Evolutionary conservation across 106 monocot species (phyloP), one percentile per base, ranked within the genome.

Genomic region (Narthecium ossifragum): DNA sequence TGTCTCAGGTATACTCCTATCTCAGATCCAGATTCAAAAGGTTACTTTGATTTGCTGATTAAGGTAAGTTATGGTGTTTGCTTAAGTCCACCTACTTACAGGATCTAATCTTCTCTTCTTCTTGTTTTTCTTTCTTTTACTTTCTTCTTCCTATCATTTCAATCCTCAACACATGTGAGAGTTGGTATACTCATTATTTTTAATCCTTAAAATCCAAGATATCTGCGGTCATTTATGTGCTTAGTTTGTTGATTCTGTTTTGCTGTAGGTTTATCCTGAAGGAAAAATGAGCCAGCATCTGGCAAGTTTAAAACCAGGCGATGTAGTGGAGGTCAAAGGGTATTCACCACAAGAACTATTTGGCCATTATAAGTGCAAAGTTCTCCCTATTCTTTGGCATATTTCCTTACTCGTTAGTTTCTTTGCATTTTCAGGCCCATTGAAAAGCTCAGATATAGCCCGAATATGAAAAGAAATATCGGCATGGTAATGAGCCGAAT

Each of bases 221-320:
- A n/a, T n/a, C n/a, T n/a, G 15, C 15, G 12, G 10, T 63, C 38
- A 15, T 41, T 45, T 2, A 27, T 17, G 34, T 25, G n/a, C 28
- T 46, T 23, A 46, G 33, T 8, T 34, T 66, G 41, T 27, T 67
- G n/a, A 9, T 28, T 20, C 38, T 62, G 55, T 25, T 57, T 43
- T 37, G 37, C n/a, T 66, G 25, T 65, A 94, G 93, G 78, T 86
- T 73, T 96, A 96, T 68, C 90, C 94, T 34, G 94, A 96, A 61
- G 94, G 94, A 43, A 90, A 96, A 81, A 96, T 96, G 94, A 90
- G 86, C 52, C 94, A 90, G 65, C 75, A 90, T 72, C 74, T 96
- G 45, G 78, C 80, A 61, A 80, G 61, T 51, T 61, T 96, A 63
- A 90, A 86, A 59, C 78, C 86, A 59, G 94, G 94, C 9, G 94